Evolutionary conservation across 257 asterid species (phyloP), one percentile per base, ranked within the genome.

Genomic region (Gentiana straminea): DNA sequence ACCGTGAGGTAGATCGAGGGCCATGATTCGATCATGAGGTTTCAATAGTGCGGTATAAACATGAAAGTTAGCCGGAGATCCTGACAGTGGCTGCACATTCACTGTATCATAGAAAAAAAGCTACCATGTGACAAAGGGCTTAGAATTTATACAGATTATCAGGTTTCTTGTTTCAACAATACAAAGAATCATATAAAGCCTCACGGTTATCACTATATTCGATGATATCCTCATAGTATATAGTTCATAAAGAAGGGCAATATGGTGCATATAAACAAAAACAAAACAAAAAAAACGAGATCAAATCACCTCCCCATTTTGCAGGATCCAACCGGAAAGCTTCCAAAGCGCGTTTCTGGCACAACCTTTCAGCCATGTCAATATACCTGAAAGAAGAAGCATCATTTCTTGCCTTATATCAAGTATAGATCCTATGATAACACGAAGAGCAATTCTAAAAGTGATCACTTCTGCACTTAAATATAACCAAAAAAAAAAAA

Each of bases 1-100:
- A 64, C 95, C 97, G 51, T 88, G 97, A 70, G 96, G 96, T 75
- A 84, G 96, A 77, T 88, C 94, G 53, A 84, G 97, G 3, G 95
- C 97, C 97, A 82, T 88, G 59, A 88, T 84, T 74, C 95, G 69
- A 9, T 88, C 97, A 59, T 85, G 97, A 44, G 95, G 97, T 66
- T 85, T 88, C 54, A 88, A 77, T 63, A 85, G 72, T 50, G 96
- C 95, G 15, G 96, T 84, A 80, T 88, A 88, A 60, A 84, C 95
- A 0, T 88, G 96, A 62, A 84, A 82, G 73, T 82, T 87, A 58
- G 96, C 73, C 1, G 93, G 96, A 51, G 96, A 87, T 56, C 96
- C 94, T 33, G 94, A 87, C 56, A 84, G 77, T 48, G 94, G 87
- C 76, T 87, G 96, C 64, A 88, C 95, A 63, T 88, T 84, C 61